Base-by-base conservation (phyloP, 129 eudicot genomes). In the Lonicera japonica region DNA sequence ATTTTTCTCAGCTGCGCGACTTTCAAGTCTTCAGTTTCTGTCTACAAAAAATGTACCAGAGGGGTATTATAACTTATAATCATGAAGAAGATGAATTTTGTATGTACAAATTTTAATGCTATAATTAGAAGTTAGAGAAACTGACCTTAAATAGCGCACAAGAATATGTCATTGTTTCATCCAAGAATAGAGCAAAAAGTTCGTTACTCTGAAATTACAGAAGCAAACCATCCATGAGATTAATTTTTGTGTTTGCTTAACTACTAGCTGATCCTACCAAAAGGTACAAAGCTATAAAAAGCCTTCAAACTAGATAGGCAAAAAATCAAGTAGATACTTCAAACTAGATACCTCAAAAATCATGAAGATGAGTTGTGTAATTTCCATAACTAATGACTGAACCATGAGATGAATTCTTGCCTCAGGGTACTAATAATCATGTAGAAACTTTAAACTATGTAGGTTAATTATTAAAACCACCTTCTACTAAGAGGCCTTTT, bases 151-250 rank as follows among this genome's bases (percentile, higher is more conserved):
- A 91, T 74, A 82, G 69, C 13, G 96, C 98, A 70, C 95, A 87
- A 4, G 96, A 91, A 58, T 91, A 91, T 54, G 95, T 87, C 98
- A 91, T 91, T 53, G 95, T 91, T 56, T 87, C 88, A 47, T 91
- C 98, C 90, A 87, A 70, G 79, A 91, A 87, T 43, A 91, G 78
- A 38, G 91, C 82, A 67, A 91, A 91, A 25, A 91, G 79, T 43
- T 87, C 83, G 23, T 91, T 91, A 65, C 95, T 87, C 96, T 91
- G 77, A 16, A 63, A 56, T 15, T 34, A 65, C 3, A 73, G 19
- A 50, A 50, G 55, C 15, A 50, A 17, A 50, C 21, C 21, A 50
- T 11, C 9, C 2, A 50, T 17, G 18, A 11, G n/a, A 16, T 50
- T 16, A 5, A 17, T 50, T 20, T 50, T 15, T 17, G 5, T 50